A percentile compares a stretch with the other conserved stretches of the same genome.
phyloP scores from a whole-genome alignment of 2,329 filamentous ascomycete species.

The Monilinia polystroma region DNA sequence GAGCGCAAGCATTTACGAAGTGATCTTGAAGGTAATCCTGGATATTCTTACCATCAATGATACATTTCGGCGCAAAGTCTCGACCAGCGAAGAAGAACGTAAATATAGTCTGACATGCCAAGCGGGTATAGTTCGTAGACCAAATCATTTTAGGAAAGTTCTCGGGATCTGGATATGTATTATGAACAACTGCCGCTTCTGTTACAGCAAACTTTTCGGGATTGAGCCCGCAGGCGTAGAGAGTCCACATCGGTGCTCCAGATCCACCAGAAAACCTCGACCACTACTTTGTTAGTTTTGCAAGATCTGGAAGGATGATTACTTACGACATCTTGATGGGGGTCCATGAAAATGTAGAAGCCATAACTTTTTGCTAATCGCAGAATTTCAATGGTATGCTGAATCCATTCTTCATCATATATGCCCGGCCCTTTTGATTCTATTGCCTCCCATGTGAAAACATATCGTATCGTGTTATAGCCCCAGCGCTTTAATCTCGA shows the following conservation, averaged over 20 bases:
- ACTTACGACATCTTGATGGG: constrained; percentile 92
- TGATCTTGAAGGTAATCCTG: constrained; percentile 92
- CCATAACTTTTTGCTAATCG: constrained; percentile 83
- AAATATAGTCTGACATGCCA: constrained; percentile 87
- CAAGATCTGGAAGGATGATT: constrained; percentile 7
- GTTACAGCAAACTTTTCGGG: constrained; percentile 81
- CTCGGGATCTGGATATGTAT: constrained; percentile 81
- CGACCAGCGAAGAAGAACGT: constrained; percentile 89
- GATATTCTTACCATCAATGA: constrained; percentile 92
- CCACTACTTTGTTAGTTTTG: constrained; percentile 56
- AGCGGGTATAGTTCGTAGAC: constrained; percentile 92
- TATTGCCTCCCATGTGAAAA: constrained; percentile 99
- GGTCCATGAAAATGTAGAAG: constrained; percentile 98
- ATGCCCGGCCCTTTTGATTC: constrained; percentile 85
- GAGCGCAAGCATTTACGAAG: constrained; percentile 74
- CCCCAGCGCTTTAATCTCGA: constrained; percentile 81
- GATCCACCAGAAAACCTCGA: constrained; percentile 92
- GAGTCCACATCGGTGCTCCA: constrained; percentile 94
- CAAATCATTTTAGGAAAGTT: constrained; percentile 98
- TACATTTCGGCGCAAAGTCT: constrained; percentile 92
- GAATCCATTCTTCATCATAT: constrained; percentile 92
- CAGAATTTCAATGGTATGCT: constrained; percentile 83
- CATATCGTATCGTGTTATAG: constrained; percentile 93
- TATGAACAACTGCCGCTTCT: constrained; percentile 91
- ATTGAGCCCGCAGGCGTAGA: constrained; percentile 91